These are phyloP conservation scores for Pascua sp. DNA, from an alignment of 1,284 basidiomycete species.

Conservation along the genomic window DNA sequence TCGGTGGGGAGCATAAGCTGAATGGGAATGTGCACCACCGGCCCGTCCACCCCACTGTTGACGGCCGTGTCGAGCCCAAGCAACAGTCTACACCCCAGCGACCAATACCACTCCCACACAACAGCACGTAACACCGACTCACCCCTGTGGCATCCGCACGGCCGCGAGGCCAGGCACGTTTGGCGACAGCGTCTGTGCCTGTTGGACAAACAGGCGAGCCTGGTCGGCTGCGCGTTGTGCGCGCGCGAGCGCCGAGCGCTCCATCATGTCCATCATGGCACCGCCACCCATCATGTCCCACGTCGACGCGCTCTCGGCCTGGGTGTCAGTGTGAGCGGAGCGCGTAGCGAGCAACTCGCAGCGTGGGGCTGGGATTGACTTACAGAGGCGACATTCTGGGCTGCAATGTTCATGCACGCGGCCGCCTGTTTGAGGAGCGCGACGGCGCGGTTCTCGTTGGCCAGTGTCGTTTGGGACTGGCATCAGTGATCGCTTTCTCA, in stretches of 20 bases:
- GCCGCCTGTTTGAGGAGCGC: conserved; percentile 14
- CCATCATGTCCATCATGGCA: conserved; percentile 13
- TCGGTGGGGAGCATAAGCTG: too few relatives aligned
- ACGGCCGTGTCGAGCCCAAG: too few relatives aligned
- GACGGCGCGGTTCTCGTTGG: conserved; percentile 24
- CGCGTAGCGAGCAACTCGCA: neutral
- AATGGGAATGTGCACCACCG: too few relatives aligned
- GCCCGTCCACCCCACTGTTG: too few relatives aligned
- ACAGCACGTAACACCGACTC: neutral
- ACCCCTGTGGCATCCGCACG: conserved; percentile 19
- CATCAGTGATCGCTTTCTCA: neutral
- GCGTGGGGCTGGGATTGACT: neutral
- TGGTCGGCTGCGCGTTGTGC: conserved; percentile 24
- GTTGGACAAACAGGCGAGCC: conserved; percentile 19
- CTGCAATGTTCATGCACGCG: conserved; percentile 6
- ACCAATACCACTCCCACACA: too few relatives aligned
- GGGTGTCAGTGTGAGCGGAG: neutral
- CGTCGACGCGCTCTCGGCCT: conserved; percentile 5
- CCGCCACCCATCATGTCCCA: conserved; percentile 14
- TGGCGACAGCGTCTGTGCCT: conserved; percentile 24
- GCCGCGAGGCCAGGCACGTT: conserved; percentile 9
- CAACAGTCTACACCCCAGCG: too few relatives aligned
- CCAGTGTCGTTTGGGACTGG: conserved; percentile 14
- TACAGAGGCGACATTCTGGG: neutral
- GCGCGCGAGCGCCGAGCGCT: conserved; percentile 17